Percentiles rank a stretch among this genome's conserved stretches.
phyloP scores from a whole-genome alignment of 805 yeast species.

The Candida dajiaensis region DNA sequence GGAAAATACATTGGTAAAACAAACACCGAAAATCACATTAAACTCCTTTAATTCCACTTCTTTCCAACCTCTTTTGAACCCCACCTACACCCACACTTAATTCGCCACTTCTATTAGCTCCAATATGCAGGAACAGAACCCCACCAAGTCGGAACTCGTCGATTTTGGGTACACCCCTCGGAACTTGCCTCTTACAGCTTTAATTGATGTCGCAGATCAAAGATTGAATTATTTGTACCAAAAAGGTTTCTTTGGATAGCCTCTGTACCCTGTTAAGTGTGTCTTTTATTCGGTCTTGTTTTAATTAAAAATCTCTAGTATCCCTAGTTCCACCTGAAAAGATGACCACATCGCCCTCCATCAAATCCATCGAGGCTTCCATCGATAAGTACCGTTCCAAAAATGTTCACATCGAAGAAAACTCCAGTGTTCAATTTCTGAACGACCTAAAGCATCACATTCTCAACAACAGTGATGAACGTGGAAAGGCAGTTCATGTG shows the following conservation, averaged over 20 bases:
- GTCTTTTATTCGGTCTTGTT: too few relatives aligned
- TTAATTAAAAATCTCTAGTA: neutral
- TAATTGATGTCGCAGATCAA: neutral
- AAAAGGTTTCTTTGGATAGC: too few relatives aligned
- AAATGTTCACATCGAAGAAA: conserved; percentile 15
- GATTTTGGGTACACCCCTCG: too few relatives aligned
- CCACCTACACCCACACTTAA: too few relatives aligned
- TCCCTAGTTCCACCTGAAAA: neutral
- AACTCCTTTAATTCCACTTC: too few relatives aligned
- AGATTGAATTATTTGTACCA: neutral
- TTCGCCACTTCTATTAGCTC: too few relatives aligned
- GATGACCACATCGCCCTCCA: conserved; percentile 3
- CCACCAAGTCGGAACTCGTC: neutral
- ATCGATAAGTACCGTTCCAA: conserved; percentile 15
- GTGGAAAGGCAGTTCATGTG: conserved; percentile 46
- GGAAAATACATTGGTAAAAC: too few relatives aligned
- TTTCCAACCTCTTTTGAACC: too few relatives aligned
- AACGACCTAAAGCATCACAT: conserved; percentile 35
- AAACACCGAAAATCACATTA: too few relatives aligned
- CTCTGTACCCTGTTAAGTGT: too few relatives aligned
- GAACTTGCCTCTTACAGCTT: neutral
- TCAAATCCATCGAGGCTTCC: conserved; percentile 16
- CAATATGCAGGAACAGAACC: neutral
- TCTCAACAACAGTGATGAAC: conserved; percentile 40
- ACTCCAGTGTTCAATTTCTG: conserved; percentile 14